phyloP scores from a whole-genome alignment of 257 asterid species.

The Ballota nigra region DNA sequence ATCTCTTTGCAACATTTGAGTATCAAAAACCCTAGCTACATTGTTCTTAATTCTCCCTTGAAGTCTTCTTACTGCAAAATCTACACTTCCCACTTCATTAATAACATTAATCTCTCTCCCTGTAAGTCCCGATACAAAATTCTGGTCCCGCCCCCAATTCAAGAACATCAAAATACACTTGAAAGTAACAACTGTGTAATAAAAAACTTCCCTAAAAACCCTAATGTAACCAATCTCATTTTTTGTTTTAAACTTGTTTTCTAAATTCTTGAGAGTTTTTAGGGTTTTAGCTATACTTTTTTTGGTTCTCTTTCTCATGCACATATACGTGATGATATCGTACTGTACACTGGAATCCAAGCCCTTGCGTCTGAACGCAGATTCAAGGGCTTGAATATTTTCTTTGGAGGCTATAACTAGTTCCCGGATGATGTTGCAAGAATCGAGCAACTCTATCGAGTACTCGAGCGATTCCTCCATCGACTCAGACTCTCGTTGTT shows the following conservation, averaged over 20 bases:
- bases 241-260: conserved; percentile 19
- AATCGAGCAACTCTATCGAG: conserved; percentile 53
- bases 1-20: conserved; percentile 13
- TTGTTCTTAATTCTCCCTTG: neutral
- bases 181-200: conserved; percentile 6
- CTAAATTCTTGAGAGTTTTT: conserved; percentile 42
- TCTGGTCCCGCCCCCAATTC: neutral
- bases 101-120: neutral
- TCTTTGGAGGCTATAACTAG: conserved; percentile 32
- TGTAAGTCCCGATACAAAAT: neutral
- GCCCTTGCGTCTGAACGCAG: conserved; percentile 56
- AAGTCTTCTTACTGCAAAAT: conserved; percentile 15
- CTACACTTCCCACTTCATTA: conserved; percentile 25
- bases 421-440: conserved; percentile 40
- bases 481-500: neutral
- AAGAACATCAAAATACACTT: conserved; percentile 20
- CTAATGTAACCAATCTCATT: neutral
- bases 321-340: conserved; percentile 30
- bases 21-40: conserved; percentile 15
- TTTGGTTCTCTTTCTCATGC: conserved; percentile 44
- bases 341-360: conserved; percentile 32
- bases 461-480: conserved; percentile 40
- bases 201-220: conserved; percentile 21
- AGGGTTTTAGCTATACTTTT: conserved; percentile 36
- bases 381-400: conserved; percentile 49